Percentiles rank a stretch among this genome's conserved stretches.
Conservation (phyloP, 2,329 filamentous ascomycete genomes). For the Aspergillus arachidicola region DNA sequence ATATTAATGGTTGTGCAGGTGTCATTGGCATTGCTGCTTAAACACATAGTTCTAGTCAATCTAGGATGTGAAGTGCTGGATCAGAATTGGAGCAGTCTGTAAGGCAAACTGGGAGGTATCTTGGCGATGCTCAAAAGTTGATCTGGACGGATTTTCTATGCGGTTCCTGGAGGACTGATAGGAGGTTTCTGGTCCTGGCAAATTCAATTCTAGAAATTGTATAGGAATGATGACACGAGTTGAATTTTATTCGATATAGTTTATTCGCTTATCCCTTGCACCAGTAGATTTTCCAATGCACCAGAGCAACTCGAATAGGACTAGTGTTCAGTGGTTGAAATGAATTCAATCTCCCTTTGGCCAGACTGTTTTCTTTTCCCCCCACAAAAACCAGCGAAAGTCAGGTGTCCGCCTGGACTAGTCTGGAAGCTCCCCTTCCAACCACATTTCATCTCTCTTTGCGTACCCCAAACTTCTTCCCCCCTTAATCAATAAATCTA, state of each 20-base stretch:
- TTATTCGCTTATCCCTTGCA: background rate
- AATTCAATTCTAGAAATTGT: conserved; percentile 10
- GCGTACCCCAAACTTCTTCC: conserved; percentile 10
- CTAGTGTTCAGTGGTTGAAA: background rate
- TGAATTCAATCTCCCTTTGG: background rate
- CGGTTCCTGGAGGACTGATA: background rate
- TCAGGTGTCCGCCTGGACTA: conserved; percentile 33
- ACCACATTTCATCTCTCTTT: conserved; percentile 34
- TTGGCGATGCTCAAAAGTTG: conserved; percentile 4
- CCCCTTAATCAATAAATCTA: conserved; percentile 4
- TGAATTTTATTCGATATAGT: background rate
- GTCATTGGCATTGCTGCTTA: conserved; percentile 88
- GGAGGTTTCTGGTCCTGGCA: conserved; percentile 1
- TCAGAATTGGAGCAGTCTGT: conserved; percentile 16
- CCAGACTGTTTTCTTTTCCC: conserved; percentile 6
- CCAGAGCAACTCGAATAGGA: background rate
- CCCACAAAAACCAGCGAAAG: conserved; percentile 20
- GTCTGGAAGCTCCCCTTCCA: conserved; percentile 21
- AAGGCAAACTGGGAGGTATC: background rate
- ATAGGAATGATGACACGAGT: conserved; percentile 13
- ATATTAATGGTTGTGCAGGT: conserved; percentile 49
- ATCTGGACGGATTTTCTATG: conserved; percentile 5
- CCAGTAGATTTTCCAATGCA: background rate
- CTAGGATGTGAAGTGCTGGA: conserved; percentile 16
- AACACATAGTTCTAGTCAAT: conserved; percentile 30